These are phyloP conservation scores for Cercospora sp. DNA, from an alignment of 2,329 filamentous ascomycete species.

Conservation along the genomic window DNA sequence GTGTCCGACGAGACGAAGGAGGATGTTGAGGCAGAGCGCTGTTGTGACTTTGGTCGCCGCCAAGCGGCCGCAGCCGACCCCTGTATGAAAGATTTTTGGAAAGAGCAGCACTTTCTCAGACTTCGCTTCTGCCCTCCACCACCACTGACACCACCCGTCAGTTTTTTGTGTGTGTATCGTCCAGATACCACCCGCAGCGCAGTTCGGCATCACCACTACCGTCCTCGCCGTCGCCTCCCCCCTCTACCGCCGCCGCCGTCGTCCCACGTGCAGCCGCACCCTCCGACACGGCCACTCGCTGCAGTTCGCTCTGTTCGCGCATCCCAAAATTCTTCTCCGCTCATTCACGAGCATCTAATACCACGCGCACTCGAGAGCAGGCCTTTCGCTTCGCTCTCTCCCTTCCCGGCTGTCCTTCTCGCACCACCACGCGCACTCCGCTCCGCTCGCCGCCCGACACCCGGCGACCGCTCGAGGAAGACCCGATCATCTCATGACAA, in stretches of 20 bases:
- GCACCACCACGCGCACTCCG: background rate
- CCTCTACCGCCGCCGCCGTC: conserved; percentile 4
- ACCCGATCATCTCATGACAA: conserved; percentile 58
- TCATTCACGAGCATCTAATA: conserved; percentile 18
- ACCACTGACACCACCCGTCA: conserved; percentile 4
- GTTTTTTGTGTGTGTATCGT: conserved; percentile 11
- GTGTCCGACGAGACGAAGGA: background rate
- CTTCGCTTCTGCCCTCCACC: background rate
- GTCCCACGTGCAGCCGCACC: conserved; percentile 1
- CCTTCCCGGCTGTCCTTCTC: background rate
- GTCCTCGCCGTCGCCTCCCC: background rate
- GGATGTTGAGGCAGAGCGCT: background rate
- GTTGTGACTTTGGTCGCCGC: background rate
- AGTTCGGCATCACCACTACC: conserved; percentile 4
- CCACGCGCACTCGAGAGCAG: conserved; percentile 3
- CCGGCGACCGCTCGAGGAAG: conserved; percentile 17
- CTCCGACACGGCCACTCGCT: conserved; percentile 5
- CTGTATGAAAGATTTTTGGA: conserved; percentile 7
- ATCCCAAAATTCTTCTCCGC: conserved; percentile 11
- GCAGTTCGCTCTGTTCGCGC: conserved; percentile 10
- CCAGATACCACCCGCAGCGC: conserved; percentile 16
- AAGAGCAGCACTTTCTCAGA: background rate
- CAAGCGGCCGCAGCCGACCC: conserved; percentile 1
- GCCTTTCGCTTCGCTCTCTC: conserved; percentile 8
- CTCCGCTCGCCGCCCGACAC: conserved; percentile 6